Percentiles rank a stretch among this genome's conserved stretches.
These are phyloP conservation scores for Manihot esculenta DNA, from an alignment of 441 rosid species.

Conservation along the genomic window DNA sequence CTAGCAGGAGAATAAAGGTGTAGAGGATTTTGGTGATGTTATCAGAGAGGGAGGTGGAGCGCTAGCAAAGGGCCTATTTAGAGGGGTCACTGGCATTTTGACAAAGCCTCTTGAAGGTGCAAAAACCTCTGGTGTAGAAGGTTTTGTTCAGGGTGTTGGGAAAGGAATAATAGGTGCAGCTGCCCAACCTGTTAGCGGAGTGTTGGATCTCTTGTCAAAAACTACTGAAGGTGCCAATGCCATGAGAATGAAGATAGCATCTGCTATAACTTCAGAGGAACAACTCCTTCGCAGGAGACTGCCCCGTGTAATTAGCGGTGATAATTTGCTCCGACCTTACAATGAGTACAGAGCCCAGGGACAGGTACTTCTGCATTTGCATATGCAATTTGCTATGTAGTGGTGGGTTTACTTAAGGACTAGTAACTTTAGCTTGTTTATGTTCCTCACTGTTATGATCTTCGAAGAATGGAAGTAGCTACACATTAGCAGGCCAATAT, in stretches of 20 bases:
- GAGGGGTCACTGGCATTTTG: constrained; percentile 98
- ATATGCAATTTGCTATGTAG: not conserved
- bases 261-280: constrained; percentile 97
- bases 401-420: not conserved
- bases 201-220: constrained; percentile 95
- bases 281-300: constrained; percentile 93
- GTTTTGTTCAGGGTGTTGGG: constrained; percentile 98
- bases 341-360: constrained; percentile 87
- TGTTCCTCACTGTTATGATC: not conserved
- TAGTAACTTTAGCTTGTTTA: not conserved
- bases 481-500: not conserved
- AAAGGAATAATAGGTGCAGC: constrained; percentile 98
- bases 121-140: constrained; percentile 93
- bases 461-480: not conserved
- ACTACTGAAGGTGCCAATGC: constrained; percentile 99
- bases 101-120: constrained; percentile 99
- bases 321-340: constrained; percentile 88
- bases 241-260: constrained; percentile 92
- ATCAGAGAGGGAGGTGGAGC: constrained; percentile 99
- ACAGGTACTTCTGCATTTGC: constrained; percentile 51
- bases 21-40: constrained; percentile 94
- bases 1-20: constrained; percentile 91
- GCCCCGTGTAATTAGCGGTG: constrained; percentile 90
- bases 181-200: constrained; percentile 99
- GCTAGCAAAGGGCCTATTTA: constrained; percentile 89